Conservation (phyloP, 2,329 filamentous ascomycete species). For the Trichoderma guizhouense region DNA sequence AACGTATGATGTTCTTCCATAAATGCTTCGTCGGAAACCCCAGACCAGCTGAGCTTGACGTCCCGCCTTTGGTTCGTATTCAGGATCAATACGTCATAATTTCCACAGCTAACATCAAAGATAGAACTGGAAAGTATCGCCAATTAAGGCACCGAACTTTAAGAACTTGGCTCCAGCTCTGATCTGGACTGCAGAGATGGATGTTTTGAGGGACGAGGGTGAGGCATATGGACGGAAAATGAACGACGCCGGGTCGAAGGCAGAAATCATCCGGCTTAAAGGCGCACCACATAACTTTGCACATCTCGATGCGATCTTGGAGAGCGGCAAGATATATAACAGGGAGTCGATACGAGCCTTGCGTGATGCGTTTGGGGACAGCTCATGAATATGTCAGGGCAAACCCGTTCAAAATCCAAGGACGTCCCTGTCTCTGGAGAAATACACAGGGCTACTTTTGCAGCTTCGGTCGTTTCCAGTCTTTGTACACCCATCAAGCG, state of each 20-base stretch:
- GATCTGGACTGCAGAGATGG: neutral
- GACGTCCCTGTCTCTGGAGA: too few relatives aligned
- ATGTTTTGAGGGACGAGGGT: neutral
- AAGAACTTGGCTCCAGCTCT: neutral
- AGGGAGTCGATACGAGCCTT: neutral
- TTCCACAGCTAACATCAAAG: neutral
- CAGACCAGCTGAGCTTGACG: neutral
- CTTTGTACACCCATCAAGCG: too few relatives aligned
- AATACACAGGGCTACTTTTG: too few relatives aligned
- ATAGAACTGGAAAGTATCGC: neutral
- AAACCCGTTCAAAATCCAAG: too few relatives aligned
- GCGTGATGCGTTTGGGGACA: neutral
- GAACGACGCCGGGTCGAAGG: neutral
- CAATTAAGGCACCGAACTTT: neutral
- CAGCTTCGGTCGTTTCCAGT: too few relatives aligned
- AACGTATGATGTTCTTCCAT: neutral
- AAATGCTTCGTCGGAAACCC: neutral
- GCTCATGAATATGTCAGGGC: neutral
- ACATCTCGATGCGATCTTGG: neutral
- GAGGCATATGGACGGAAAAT: neutral
- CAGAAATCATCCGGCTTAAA: neutral
- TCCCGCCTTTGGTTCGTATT: neutral
- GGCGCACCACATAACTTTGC: neutral
- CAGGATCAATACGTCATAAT: neutral
- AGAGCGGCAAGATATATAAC: neutral